phyloP scores from a whole-genome alignment of 192 early-diverging fungal species.

The Gigaspora rosea region DNA sequence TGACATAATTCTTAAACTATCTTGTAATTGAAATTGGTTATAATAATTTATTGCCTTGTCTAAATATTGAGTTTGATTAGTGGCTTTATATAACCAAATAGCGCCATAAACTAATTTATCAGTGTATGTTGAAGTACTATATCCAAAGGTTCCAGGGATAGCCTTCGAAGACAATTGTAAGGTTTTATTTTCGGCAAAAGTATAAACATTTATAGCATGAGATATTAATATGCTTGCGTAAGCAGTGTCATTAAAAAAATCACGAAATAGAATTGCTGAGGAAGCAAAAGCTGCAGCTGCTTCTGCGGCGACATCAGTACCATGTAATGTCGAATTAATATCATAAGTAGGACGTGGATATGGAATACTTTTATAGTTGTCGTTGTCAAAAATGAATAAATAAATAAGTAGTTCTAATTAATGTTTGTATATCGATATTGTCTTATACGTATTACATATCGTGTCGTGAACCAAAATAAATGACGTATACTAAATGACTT shows the following conservation, averaged over 20 bases:
- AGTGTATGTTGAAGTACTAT: constrained; percentile 16
- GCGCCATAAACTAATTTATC: constrained; percentile 58
- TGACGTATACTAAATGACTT: no score
- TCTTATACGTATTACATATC: no score
- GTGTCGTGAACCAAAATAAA: no score
- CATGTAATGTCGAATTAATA: constrained; percentile 45
- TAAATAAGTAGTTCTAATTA: no score
- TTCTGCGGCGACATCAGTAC: constrained; percentile 56
- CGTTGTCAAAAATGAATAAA: no score
- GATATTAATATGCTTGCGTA: constrained; percentile 47
- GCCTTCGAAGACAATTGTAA: no score
- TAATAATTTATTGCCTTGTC: constrained; percentile 50
- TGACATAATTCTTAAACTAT: constrained; percentile 37
- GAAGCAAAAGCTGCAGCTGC: constrained; percentile 58
- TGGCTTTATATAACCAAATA: constrained; percentile 58
- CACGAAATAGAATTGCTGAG: constrained; percentile 52
- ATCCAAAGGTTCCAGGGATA: no score
- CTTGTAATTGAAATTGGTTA: constrained; percentile 33
- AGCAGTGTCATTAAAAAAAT: constrained; percentile 46
- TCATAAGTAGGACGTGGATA: constrained; percentile 50
- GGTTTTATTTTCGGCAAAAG: constrained; percentile 42
- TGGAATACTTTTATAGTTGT: constrained; percentile 37
- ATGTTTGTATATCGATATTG: no score
- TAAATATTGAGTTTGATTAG: constrained; percentile 45
- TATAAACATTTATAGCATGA: constrained; percentile 47